Evolutionary conservation across 306 rosid species (phyloP).

Genomic region (Cicer judaicum): DNA sequence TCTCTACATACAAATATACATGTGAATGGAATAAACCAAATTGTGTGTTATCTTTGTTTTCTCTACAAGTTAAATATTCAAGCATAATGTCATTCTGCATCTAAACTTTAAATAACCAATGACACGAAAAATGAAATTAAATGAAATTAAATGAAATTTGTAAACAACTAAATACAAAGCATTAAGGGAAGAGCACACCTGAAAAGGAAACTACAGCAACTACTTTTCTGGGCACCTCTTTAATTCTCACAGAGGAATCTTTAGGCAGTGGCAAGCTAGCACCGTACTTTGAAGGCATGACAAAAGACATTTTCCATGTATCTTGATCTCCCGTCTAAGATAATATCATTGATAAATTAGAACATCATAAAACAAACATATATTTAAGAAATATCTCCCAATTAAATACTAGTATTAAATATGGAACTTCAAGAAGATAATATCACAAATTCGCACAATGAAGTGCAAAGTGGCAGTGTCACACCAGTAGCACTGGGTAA

Average conservation of each 20-base stretch:
- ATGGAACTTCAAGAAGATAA: constrained; percentile 32
- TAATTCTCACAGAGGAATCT: constrained; percentile 79
- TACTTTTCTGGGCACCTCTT: constrained; percentile 73
- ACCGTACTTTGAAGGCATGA: constrained; percentile 89
- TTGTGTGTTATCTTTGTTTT: constrained; percentile 20
- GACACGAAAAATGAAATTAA: not conserved
- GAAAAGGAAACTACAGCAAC: constrained; percentile 87
- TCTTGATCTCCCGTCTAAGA: constrained; percentile 71
- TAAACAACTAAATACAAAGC: constrained; percentile 4
- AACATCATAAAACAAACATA: constrained; percentile 32
- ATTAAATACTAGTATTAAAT: constrained; percentile 1
- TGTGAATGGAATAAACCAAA: constrained; percentile 26
- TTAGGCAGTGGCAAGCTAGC: constrained; percentile 77
- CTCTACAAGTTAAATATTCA: constrained; percentile 26
- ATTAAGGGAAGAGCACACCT: constrained; percentile 61
- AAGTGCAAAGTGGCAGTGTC: constrained; percentile 9
- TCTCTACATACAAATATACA: constrained; percentile 14
- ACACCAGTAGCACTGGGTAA: constrained; percentile 13
- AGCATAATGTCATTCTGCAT: constrained; percentile 22
- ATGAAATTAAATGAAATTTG: constrained; percentile 6
- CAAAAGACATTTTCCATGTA: constrained; percentile 89
- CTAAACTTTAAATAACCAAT: constrained; percentile 11
- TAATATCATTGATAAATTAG: constrained; percentile 35
- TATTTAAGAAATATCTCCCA: constrained; percentile 13
- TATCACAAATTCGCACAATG: constrained; percentile 17